Base-by-base conservation (phyloP, 371 early-diverging fungal species). In the Mucor plumbeus region DNA sequence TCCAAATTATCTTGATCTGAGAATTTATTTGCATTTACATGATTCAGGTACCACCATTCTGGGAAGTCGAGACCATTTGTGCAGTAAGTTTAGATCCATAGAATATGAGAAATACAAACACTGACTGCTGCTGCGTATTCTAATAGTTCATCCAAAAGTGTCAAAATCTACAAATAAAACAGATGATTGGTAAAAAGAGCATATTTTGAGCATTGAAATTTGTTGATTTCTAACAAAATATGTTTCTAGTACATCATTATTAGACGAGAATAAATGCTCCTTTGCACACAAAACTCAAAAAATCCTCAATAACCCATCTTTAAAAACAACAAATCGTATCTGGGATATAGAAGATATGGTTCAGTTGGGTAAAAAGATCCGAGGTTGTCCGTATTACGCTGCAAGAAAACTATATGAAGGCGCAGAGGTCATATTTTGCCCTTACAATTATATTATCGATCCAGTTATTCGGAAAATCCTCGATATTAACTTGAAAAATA, bases 401-500 rank as follows among this genome's bases (percentile, higher is more conserved):
- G 64, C 94, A 1, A 78, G 90, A 59, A 85, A 87, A 4, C 19
- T 87, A 14, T 77, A 84, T 9, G 79, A 78, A 17, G 61, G 69
- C 5, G 94, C 95, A 9, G 92, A 95, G 33, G 77, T 98, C 7
- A 77, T 97, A 1, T 95, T 97, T 69, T 88, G 94, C 38, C 98
- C 98, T 0, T 98, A 98, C 78, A 97, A 95, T 69, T 98, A 97
- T 71, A 78, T 98, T 0, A 83, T 98, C 19, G 93, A 96, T 78
- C 86, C 92, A 6, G 82, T 73, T 0, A 85, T 91, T 26, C 80
- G 93, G 31, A 77, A 79, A n/a, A 72, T 84, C 10, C 69, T 88
- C 61, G 87, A 85, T 13, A 87, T 92, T 50, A 69, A 85, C 14
- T 69, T 92, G 8, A 75, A 82, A 5, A 83, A 88, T 39, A 70